Base-by-base conservation (phyloP, 2,329 filamentous ascomycete genomes). In the Paramyrothecium sp. region DNA sequence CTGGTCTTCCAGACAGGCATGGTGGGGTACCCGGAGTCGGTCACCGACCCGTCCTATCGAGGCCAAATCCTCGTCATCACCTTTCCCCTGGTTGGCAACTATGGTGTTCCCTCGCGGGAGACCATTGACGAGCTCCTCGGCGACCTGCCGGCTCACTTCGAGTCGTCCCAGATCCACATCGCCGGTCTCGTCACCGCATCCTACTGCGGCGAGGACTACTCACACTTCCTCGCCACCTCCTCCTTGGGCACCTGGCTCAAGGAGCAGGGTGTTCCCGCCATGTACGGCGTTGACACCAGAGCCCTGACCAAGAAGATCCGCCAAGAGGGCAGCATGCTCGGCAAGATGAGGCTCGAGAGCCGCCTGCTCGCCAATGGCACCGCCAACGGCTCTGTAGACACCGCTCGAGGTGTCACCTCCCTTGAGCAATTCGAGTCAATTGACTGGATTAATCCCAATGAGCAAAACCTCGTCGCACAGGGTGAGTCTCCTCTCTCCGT, bases 1-100 rank as follows among this genome's bases (percentile, higher is more conserved):
- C 83, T 99, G 73, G 95, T 99, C 78, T 99, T 99, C 81, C 94
- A 98, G 84, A 99, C 95, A 58, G 95, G 95, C 76, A 97, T 98
- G 93, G 95, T 98, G 67, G 95, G 95, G 71, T 99, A 99, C 74
- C 93, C 95, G 47, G 95, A 99, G 81, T 96, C 89, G 51, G 83
- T 95, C 67, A 94, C 91, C 60, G 91, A 95, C 71, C 91, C 91
- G 64, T 94, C 91, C 53, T 94, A 95, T 77, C 89, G 90, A 53
- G 91, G 91, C 61, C 94, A 99, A 79, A 97, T 99, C 67, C 84
- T 99, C 67, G 93, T 98, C 75, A 88, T 98, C 69, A 99, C 94
- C 55, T 97, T 97, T 75, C 95, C 94, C 58, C 82, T 98, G 44
- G 90, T 97, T 59, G 94, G 94, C 74, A 99, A 98, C 82, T 99